A percentile compares a stretch with the other conserved stretches of the same genome.
Conservation (phyloP, 2,329 filamentous ascomycete species). For the Pseudocercospora musae region DNA sequence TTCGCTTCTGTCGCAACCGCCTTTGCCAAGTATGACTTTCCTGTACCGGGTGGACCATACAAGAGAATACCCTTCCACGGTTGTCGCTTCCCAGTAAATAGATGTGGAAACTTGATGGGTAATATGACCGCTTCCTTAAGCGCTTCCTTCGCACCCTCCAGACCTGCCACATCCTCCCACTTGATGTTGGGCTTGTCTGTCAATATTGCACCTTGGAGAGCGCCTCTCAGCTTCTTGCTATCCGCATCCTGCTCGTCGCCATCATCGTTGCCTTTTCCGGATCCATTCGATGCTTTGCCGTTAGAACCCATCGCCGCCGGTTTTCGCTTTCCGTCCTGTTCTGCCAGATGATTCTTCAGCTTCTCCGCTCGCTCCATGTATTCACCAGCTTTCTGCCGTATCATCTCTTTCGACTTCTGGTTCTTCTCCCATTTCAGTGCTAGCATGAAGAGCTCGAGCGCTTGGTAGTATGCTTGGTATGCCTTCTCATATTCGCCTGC, state of each 20-base stretch:
- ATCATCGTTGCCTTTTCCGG: slow-evolving; percentile 62
- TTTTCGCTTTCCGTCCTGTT: slow-evolving; percentile 67
- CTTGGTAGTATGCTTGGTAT: slow-evolving; percentile 92
- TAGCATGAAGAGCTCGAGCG: slow-evolving; percentile 97
- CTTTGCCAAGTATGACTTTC: slow-evolving; percentile 96
- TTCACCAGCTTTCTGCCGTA: slow-evolving; percentile 87
- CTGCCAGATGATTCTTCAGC: slow-evolving; percentile 83
- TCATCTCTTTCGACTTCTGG: slow-evolving; percentile 93
- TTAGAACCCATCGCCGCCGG: slow-evolving; percentile 70
- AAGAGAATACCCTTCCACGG: slow-evolving; percentile 98
- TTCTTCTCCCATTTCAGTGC: slow-evolving; percentile 99
- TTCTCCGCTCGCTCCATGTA: slow-evolving; percentile 99
- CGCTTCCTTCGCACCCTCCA: slow-evolving; percentile 92
- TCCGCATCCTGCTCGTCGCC: slow-evolving; percentile 73
- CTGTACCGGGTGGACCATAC: slow-evolving; percentile 93
- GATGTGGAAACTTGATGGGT: slow-evolving; percentile 95
- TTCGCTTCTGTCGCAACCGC: slow-evolving; percentile 97
- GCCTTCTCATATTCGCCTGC: slow-evolving; percentile 95
- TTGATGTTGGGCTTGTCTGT: slow-evolving; percentile 93
- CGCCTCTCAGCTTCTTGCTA: slow-evolving; percentile 89
- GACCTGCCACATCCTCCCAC: slow-evolving; percentile 96
- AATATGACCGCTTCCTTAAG: slow-evolving; percentile 96
- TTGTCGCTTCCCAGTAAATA: slow-evolving; percentile 93
- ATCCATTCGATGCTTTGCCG: slow-evolving; percentile 61
- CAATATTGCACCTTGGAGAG: slow-evolving; percentile 85